A percentile compares a stretch with the other conserved stretches of the same genome.
phyloP scores from a whole-genome alignment of 2,329 filamentous ascomycete species.

The Aureobasidium sp. region DNA sequence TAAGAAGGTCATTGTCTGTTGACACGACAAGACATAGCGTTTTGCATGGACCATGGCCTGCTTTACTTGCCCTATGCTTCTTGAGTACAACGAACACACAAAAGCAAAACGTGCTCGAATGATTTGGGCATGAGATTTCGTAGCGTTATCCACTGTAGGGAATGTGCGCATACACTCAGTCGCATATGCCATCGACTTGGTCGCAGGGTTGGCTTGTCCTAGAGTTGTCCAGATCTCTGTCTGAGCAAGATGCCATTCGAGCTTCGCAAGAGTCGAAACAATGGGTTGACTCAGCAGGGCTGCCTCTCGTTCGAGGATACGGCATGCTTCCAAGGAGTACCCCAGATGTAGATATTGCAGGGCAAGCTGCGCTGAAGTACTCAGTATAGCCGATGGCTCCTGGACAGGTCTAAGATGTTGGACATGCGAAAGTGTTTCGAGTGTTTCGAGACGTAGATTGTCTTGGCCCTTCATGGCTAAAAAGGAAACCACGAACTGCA shows the following conservation, averaged over 20 bases:
- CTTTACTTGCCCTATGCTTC: background rate
- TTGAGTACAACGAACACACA: background rate
- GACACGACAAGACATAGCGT: slow-evolving; percentile 2
- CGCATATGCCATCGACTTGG: background rate
- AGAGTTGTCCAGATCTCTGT: background rate
- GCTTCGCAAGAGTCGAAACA: slow-evolving; percentile 35
- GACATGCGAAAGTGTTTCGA: background rate
- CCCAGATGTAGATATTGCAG: slow-evolving; percentile 51
- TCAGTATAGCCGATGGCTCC: background rate
- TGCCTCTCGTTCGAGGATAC: slow-evolving; percentile 51
- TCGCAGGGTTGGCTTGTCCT: background rate
- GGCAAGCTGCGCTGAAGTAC: slow-evolving; percentile 30
- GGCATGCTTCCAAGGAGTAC: slow-evolving; percentile 49
- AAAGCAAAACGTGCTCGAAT: background rate
- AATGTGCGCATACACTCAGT: background rate
- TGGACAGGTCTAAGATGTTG: background rate
- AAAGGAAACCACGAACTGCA: slow-evolving; percentile 47
- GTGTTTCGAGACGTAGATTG: slow-evolving; percentile 19
- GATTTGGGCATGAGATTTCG: background rate
- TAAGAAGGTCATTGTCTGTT: background rate
- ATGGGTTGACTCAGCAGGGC: slow-evolving; percentile 34
- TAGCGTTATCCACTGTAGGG: background rate
- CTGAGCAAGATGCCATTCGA: slow-evolving; percentile 41
- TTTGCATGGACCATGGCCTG: background rate
- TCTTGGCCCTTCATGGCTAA: slow-evolving; percentile 49